phyloP scores from a whole-genome alignment of 2,329 filamentous ascomycete genomes.

The Botryotinia globosa region DNA sequence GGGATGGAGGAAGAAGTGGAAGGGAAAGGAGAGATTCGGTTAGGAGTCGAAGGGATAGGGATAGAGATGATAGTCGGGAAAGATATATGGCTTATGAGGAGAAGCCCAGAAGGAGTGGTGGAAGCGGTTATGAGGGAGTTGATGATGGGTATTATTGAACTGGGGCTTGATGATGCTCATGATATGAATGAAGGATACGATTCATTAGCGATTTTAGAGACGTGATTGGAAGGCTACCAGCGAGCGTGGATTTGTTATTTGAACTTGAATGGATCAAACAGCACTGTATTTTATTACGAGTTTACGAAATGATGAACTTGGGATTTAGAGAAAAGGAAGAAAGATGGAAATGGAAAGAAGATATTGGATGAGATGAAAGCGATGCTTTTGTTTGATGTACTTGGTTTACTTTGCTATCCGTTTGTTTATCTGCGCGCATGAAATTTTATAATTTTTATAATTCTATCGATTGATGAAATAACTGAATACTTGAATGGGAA shows the following conservation, averaged over 20 bases:
- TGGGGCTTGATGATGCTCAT: neutral
- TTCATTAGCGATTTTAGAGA: neutral
- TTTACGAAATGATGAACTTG: neutral
- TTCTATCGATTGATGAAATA: neutral
- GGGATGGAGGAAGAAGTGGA: slow-evolving; percentile 9
- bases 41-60: neutral
- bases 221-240: neutral
- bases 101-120: neutral
- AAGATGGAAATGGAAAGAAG: neutral
- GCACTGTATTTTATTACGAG: neutral
- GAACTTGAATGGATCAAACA: neutral
- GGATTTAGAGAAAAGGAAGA: neutral
- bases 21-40: slow-evolving; percentile 5
- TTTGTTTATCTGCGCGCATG: neutral
- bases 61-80: neutral
- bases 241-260: neutral
- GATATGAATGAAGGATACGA: neutral
- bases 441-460: neutral
- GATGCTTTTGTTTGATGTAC: neutral
- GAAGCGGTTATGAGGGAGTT: neutral
- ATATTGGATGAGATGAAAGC: neutral
- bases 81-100: neutral
- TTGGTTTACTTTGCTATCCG: neutral
- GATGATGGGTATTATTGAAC: neutral
- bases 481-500: neutral